Evolutionary conservation across 2,329 filamentous ascomycete genomes (phyloP), one percentile per base, ranked within the genome.

Genomic region (Xylariaceae sp.): DNA sequence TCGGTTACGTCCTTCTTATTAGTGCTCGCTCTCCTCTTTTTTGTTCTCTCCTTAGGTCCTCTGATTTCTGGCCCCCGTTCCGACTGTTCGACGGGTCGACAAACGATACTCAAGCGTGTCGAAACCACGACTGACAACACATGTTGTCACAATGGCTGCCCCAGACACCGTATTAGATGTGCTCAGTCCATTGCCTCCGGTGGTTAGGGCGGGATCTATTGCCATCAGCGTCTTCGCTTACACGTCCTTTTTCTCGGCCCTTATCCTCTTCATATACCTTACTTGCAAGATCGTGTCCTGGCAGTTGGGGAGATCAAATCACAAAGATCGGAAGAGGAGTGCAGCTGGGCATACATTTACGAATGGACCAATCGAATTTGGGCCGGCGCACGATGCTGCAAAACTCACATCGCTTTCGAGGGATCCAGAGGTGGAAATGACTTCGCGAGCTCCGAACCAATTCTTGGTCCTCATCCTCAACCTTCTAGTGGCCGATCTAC

Each of bases 381-480:
- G 60, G 1, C 49, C 54, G 28, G 49, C 42, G n/a, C 46, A 54
- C 38, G 55, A 57, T 18, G 50, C 12, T 40, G 48, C 52, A 17
- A 50, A 52, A 16, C 28, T 55, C 12, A 47, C 57, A 1, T 28
- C 22, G 43, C 49, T 4, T 38, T 45, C 2, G 47, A 47, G 11
- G 47, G 47, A 11, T 39, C 45, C 13, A 38, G 47, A 31, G 38
- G 42, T 3, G n/a, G 42, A 18, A 19, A 13, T n/a, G 36, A 11
- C 11, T 28, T 13, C 40, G 48, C 10, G 45, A 46, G 6, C 77
- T 28, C 22, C 77, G 0, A 88, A 88, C 58, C 86, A 89, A 66
- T 87, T 88, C 61, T 75, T 88, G 28, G 73, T 89, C 0, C 74
- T 89, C 5, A 85, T 89, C 52, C 81, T 87, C 65, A 89, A 89